Evolutionary conservation across 805 yeast genomes (phyloP).

Genomic region (Starmerella bombi): DNA sequence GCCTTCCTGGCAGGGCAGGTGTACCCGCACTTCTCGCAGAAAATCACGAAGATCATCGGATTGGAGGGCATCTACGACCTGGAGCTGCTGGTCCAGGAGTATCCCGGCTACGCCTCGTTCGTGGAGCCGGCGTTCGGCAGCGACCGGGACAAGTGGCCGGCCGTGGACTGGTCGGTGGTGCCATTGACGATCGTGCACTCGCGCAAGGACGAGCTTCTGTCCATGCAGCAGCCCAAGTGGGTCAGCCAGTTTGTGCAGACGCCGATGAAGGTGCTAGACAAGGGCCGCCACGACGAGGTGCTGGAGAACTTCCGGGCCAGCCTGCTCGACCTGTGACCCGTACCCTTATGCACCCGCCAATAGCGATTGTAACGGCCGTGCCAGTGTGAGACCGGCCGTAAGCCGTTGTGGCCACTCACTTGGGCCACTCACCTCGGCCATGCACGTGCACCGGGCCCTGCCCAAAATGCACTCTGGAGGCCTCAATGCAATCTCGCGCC

Average conservation of each 20-base stretch:
- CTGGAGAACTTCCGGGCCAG: constrained; percentile 26
- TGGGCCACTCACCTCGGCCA: too few species aligned
- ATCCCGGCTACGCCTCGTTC: constrained; percentile 45
- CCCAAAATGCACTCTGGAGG: too few species aligned
- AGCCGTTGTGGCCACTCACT: too few species aligned
- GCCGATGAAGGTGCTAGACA: constrained; percentile 8
- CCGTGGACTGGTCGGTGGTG: constrained; percentile 14
- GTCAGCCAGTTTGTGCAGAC: constrained; percentile 3
- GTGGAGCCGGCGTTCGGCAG: constrained; percentile 45
- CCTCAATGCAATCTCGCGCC: too few species aligned
- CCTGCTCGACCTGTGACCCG: too few species aligned
- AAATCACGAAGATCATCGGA: constrained; percentile 10
- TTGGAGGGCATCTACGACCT: constrained; percentile 64
- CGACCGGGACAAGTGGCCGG: constrained; percentile 22
- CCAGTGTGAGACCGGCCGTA: too few species aligned
- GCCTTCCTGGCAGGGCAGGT: constrained; percentile 49
- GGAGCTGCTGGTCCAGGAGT: constrained; percentile 39
- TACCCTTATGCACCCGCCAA: too few species aligned
- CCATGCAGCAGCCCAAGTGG: constrained; percentile 35
- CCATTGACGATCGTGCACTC: constrained; percentile 37
- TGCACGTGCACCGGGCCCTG: too few species aligned
- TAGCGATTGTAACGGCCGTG: too few species aligned
- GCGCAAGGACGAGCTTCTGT: constrained; percentile 49
- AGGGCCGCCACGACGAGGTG: constrained; percentile 51
- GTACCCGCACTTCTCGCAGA: constrained; percentile 1